Percentiles rank a stretch among this genome's conserved stretches.
These are phyloP conservation scores for Apiotrichum siamense DNA, from an alignment of 1,284 basidiomycete species.

Conservation along the genomic window DNA sequence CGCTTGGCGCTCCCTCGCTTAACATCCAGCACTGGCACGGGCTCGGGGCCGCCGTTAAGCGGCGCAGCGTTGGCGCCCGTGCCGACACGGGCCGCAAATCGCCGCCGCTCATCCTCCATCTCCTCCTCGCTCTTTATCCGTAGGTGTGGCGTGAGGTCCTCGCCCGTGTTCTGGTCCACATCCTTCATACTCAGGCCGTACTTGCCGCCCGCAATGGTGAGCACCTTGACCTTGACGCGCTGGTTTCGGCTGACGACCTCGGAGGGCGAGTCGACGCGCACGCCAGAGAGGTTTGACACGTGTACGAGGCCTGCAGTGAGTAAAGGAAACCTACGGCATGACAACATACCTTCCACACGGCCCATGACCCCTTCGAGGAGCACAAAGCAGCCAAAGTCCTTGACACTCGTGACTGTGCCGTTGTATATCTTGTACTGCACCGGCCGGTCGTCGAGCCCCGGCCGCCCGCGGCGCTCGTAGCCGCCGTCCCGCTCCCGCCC, in stretches of 20 bases:
- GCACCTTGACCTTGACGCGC: slow-evolving; percentile 88
- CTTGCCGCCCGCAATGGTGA: slow-evolving; percentile 78
- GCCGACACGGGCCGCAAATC: slow-evolving; percentile 60
- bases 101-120: slow-evolving; percentile 66
- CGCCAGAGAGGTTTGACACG: slow-evolving; percentile 78
- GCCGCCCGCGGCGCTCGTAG: slow-evolving; percentile 30
- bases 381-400: slow-evolving; percentile 95
- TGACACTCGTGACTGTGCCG: slow-evolving; percentile 76
- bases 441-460: slow-evolving; percentile 67
- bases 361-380: slow-evolving; percentile 79
- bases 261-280: slow-evolving; percentile 75
- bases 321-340: background rate
- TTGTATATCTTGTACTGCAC: slow-evolving; percentile 92
- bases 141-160: slow-evolving; percentile 80
- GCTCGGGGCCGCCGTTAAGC: slow-evolving; percentile 13
- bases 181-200: slow-evolving; percentile 93
- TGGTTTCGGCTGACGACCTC: slow-evolving; percentile 82
- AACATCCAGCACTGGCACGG: slow-evolving; percentile 26
- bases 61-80: slow-evolving; percentile 52
- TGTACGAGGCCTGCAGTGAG: slow-evolving; percentile 77
- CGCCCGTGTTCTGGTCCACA: slow-evolving; percentile 84
- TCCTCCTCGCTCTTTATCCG: slow-evolving; percentile 90
- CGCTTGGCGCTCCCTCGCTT: slow-evolving; percentile 69
- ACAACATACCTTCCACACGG: slow-evolving; percentile 70
- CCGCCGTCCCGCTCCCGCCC: slow-evolving; percentile 5